Base-by-base conservation (phyloP, 2,329 filamentous ascomycete genomes). In the Coniella vitis region DNA sequence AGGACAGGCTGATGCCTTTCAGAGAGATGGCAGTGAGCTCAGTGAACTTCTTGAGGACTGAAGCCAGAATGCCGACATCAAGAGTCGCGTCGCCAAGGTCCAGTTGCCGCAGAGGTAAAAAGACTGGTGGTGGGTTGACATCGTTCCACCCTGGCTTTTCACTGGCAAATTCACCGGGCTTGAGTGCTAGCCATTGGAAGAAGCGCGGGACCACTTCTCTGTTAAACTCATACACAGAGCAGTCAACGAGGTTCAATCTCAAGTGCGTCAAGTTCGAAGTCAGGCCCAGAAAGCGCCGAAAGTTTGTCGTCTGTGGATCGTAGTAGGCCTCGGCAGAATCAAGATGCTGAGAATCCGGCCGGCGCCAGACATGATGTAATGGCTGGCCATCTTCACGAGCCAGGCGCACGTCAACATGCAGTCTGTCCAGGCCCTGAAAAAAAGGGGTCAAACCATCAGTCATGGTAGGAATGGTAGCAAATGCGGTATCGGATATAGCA, bases 221-320 rank as follows among this genome's bases (percentile, higher is more conserved):
- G 25, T 29, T 29, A 48, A 16, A 0, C 49, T 19, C 7, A 29
- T 43, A 31, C 17, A 14, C 4, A 35, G 4, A 4, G 14, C 45
- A 49, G 7, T 31, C 9, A 12, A 57, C 54, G 25, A 76, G 73
- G 55, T 81, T 82, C 38, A 82, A 57, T 3, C 79, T 70, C 4
- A 83, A 64, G 55, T 78, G 72, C 25, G 67, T 66, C 5, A 83
- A 52, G 16, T 74, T 73, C 3, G 61, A 52, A 1, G 67, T 59
- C 22, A 60, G 60, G 1, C 58, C 57, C 4, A 79, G 60, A 42
- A 78, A 76, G 14, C 54, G 54, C 10, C 60, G 55, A 1, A 68
- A 22, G 51, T 34, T 57, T 41, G 53, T 56, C 31, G 57, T 48
- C 21, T 5, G 16, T 8, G 45, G 50, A 20, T 45, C 56, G 34